A percentile compares a stretch with the other conserved stretches of the same genome.
phyloP scores from a whole-genome alignment of 768 basidiomycete species.

The Cyclocybe aegerita region DNA sequence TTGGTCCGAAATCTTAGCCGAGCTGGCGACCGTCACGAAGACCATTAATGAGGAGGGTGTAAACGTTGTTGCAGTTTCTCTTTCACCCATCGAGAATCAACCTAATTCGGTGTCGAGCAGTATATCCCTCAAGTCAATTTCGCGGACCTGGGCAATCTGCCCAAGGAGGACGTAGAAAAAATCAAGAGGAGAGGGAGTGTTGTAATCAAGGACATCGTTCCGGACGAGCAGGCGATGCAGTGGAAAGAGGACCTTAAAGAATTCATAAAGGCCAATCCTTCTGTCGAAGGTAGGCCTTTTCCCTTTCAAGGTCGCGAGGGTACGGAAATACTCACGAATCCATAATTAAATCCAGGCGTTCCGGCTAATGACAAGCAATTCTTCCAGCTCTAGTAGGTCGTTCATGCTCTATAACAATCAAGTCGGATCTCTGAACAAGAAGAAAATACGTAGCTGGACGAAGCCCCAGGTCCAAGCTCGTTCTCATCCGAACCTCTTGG shows the following conservation, averaged over 20 bases:
- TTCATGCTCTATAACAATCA: neutral
- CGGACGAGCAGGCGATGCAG: conserved; percentile 48
- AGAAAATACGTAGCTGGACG: conserved; percentile 32
- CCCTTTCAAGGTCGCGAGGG: neutral
- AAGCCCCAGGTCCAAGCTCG: conserved; percentile 65
- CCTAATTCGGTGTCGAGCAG: conserved; percentile 25
- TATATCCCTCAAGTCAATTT: conserved; percentile 65
- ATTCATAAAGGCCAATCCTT: conserved; percentile 58
- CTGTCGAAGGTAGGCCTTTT: conserved; percentile 43
- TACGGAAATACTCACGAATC: neutral
- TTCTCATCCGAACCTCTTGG: conserved; percentile 64
- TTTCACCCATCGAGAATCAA: neutral
- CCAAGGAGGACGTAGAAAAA: conserved; percentile 40
- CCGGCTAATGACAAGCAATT: conserved; percentile 68
- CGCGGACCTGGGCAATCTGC: conserved; percentile 47
- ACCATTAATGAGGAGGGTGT: conserved; percentile 47
- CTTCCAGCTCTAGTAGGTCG: conserved; percentile 65
- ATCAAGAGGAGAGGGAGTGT: conserved; percentile 59
- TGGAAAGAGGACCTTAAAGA: conserved; percentile 61
- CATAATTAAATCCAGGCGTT: conserved; percentile 34
- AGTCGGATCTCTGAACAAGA: neutral
- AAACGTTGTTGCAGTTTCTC: conserved; percentile 32
- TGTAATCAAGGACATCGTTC: conserved; percentile 61
- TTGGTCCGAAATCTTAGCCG: conserved; percentile 57
- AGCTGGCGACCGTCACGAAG: conserved; percentile 45